Base-by-base conservation (phyloP, 2,329 filamentous ascomycete species). In the Neofusicoccum parvum region DNA sequence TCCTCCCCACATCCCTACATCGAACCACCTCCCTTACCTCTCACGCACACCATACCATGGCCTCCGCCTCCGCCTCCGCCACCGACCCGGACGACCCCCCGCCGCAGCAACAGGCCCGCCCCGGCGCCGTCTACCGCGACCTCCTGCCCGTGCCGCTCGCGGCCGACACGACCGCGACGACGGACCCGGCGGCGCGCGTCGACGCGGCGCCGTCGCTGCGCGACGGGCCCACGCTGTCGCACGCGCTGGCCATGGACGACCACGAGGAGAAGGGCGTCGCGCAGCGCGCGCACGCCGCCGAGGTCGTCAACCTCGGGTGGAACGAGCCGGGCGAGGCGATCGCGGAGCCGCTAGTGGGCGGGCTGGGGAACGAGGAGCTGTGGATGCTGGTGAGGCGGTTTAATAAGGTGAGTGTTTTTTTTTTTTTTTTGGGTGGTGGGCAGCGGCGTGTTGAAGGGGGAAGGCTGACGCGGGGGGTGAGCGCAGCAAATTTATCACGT, bases 351-450 rank as follows among this genome's bases (percentile, higher is more conserved):
- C 79, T 93, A 11, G 87, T 92, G 0, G 87, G 88, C 1, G 89
- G 90, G 0, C 74, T 93, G 66, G 81, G 82, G 12, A 93, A 93
- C 68, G 89, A 93, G 45, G 88, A 92, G 67, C 76, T 92, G 0
- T 93, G 90, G 88, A 80, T 91, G 56, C 79, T 93, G 17, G 80
- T 92, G 36, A 82, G 91, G 27, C 83, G 91, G 1, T 93, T 94
- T 75, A 88, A 94, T 74, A 92, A 92, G 81, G 87, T 86, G 71
- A 41, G 70, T 67, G 3, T 4, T 4, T 32, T 32, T 32, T 32
- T 32, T 32, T 6, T 32, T 32, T 6, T 32, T 32, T 6, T 27
- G 27, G 27, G 27, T 2, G 5, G 27, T n/a, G n/a, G n/a, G n/a
- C n/a, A n/a, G n/a, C n/a, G n/a, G n/a, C n/a, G n/a, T n/a, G n/a